phyloP scores from a whole-genome alignment of 495 filamentous ascomycete species.

The Penicillium cataractarum region DNA sequence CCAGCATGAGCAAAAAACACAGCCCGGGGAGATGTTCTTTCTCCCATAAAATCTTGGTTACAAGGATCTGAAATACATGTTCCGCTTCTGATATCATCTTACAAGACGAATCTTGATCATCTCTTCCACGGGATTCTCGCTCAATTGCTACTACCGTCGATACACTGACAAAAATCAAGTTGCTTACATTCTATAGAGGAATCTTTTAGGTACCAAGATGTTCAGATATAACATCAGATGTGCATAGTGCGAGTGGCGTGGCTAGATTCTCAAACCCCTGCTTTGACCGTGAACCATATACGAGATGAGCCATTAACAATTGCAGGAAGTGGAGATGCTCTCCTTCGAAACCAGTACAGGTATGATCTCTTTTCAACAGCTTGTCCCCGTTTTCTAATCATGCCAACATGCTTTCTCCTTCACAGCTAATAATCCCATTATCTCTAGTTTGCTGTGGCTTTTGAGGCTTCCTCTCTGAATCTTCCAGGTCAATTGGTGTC shows the following conservation, averaged over 20 bases:
- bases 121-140: neutral
- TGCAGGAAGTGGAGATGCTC: neutral
- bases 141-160: neutral
- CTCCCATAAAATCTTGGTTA: neutral
- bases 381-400: neutral
- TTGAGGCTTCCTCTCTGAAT: neutral
- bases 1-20: neutral
- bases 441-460: neutral
- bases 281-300: neutral
- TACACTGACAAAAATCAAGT: neutral
- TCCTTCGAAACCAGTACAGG: neutral
- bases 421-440: neutral
- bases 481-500: neutral
- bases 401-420: neutral
- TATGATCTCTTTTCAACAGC: neutral
- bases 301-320: neutral
- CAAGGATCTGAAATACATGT: neutral
- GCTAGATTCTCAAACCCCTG: neutral
- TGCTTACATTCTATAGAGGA: neutral
- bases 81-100: neutral
- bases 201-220: neutral
- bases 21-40: no score
- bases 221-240: slow-evolving; percentile 1
- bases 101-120: neutral
- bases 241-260: slow-evolving; percentile 1